Evolutionary conservation across 1,284 basidiomycete species (phyloP).

Genomic region (Ustilago vetiveriae): DNA sequence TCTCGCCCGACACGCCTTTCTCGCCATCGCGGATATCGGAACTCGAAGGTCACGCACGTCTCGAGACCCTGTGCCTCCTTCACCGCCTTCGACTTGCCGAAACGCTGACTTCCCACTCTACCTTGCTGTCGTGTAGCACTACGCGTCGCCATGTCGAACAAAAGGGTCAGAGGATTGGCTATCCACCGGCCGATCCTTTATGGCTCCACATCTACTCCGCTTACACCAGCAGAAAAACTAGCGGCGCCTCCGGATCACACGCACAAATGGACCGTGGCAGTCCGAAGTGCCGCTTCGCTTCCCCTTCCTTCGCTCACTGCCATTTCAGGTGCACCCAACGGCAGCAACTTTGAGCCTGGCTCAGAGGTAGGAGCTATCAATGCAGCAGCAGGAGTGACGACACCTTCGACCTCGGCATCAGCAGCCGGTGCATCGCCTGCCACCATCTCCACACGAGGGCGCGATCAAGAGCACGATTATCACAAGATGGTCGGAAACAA

Average conservation of each 20-base stretch:
- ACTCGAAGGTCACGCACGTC: slow-evolving; percentile 1
- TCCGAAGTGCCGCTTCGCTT: slow-evolving; percentile 73
- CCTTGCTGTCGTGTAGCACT: not conserved
- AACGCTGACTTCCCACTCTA: too few relatives aligned
- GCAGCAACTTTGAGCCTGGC: slow-evolving; percentile 26
- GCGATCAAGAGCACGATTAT: slow-evolving; percentile 60
- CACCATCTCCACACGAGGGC: slow-evolving; percentile 55
- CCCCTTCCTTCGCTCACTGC: slow-evolving; percentile 67
- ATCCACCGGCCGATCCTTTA: slow-evolving; percentile 93
- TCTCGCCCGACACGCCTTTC: slow-evolving; percentile 27
- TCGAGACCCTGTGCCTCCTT: too few relatives aligned
- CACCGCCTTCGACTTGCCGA: too few relatives aligned
- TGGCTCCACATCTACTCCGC: slow-evolving; percentile 88
- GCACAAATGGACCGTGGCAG: slow-evolving; percentile 94
- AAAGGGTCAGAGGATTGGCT: slow-evolving; percentile 73
- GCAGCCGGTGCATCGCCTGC: slow-evolving; percentile 13
- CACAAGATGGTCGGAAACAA: slow-evolving; percentile 65
- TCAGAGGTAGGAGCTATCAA: slow-evolving; percentile 32
- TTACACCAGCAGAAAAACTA: slow-evolving; percentile 80
- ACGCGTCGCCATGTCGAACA: slow-evolving; percentile 37
- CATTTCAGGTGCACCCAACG: slow-evolving; percentile 23
- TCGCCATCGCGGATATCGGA: slow-evolving; percentile 20
- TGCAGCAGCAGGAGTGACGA: slow-evolving; percentile 16
- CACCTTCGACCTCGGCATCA: not conserved
- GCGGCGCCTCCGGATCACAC: slow-evolving; percentile 78